phyloP scores from a whole-genome alignment of 129 eudicot genomes.

The Tagetes patula region DNA sequence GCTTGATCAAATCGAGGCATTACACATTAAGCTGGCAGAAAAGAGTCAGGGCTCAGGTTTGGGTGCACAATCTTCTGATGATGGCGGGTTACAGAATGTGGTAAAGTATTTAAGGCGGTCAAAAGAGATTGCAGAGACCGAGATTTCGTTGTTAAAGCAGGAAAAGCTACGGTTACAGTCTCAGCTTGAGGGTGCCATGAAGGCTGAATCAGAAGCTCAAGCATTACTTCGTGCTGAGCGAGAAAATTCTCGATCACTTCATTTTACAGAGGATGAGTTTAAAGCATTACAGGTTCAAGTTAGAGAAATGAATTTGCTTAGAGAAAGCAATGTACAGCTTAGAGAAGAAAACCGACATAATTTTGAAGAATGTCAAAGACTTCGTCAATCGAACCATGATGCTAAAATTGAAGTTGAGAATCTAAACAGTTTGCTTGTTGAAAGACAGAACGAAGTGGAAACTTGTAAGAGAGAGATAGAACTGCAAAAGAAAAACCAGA shows the following conservation, averaged over 20 bases:
- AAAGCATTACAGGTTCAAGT: slow-evolving; percentile 86
- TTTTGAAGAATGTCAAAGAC: slow-evolving; percentile 88
- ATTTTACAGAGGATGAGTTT: slow-evolving; percentile 80
- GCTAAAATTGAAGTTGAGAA: slow-evolving; percentile 50
- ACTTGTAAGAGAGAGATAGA: slow-evolving; percentile 57
- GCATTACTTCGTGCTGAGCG: slow-evolving; percentile 65
- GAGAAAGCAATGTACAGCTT: slow-evolving; percentile 90
- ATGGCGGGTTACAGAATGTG: slow-evolving; percentile 78
- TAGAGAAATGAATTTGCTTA: slow-evolving; percentile 79
- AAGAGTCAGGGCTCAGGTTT: slow-evolving; percentile 41
- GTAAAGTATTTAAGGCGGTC: slow-evolving; percentile 89
- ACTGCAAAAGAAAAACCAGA: slow-evolving; percentile 39
- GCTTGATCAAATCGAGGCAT: slow-evolving; percentile 74
- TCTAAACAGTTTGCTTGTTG: slow-evolving; percentile 44
- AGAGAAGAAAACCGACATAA: slow-evolving; percentile 85
- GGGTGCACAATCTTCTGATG: slow-evolving; percentile 40
- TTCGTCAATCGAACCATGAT: slow-evolving; percentile 56
- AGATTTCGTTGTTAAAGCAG: slow-evolving; percentile 82
- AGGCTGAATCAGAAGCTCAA: slow-evolving; percentile 73
- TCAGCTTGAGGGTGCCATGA: slow-evolving; percentile 80
- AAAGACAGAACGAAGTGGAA: slow-evolving; percentile 54
- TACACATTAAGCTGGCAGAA: slow-evolving; percentile 82
- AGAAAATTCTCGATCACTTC: slow-evolving; percentile 53
- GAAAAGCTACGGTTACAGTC: slow-evolving; percentile 87
- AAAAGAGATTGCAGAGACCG: slow-evolving; percentile 93